phyloP scores from a whole-genome alignment of 768 basidiomycete genomes.

The Suillus tomentosus region DNA sequence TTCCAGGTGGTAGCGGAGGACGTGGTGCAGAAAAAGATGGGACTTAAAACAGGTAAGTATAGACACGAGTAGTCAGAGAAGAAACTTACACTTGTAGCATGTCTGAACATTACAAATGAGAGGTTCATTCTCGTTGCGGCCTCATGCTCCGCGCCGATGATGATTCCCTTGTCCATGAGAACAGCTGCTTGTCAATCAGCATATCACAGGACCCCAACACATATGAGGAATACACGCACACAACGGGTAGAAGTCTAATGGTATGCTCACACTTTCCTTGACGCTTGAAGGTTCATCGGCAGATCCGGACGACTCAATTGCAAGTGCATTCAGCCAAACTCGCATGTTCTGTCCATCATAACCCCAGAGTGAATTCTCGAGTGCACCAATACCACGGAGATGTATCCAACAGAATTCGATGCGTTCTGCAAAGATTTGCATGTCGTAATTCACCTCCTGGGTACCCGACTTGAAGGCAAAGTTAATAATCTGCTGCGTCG shows the following conservation, averaged over 20 bases:
- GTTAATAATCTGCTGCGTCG: slow-evolving; percentile 1
- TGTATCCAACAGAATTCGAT: slow-evolving; percentile 99
- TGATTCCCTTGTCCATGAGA: slow-evolving; percentile 98
- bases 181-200: slow-evolving; percentile 58
- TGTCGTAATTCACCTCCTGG: slow-evolving; percentile 94
- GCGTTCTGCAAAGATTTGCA: slow-evolving; percentile 95
- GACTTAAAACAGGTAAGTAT: slow-evolving; percentile 52
- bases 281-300: slow-evolving; percentile 53
- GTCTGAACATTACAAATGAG: slow-evolving; percentile 89
- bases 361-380: slow-evolving; percentile 98
- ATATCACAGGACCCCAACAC: slow-evolving; percentile 9
- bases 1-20: slow-evolving; percentile 81
- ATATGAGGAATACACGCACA: slow-evolving; percentile 54
- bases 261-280: slow-evolving; percentile 91
- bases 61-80: slow-evolving; percentile 10
- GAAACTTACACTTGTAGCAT: slow-evolving; percentile 79
- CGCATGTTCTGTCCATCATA: slow-evolving; percentile 89
- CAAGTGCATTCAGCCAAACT: slow-evolving; percentile 94
- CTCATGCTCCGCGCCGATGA: slow-evolving; percentile 95
- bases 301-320: slow-evolving; percentile 68
- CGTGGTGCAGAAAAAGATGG: slow-evolving; percentile 91
- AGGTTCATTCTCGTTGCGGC: slow-evolving; percentile 71
- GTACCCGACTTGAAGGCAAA: slow-evolving; percentile 60
- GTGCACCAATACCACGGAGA: slow-evolving; percentile 84
- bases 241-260: slow-evolving; percentile 92